phyloP scores from a whole-genome alignment of 805 yeast species.

The Tetrapisispora namnaoensis region DNA sequence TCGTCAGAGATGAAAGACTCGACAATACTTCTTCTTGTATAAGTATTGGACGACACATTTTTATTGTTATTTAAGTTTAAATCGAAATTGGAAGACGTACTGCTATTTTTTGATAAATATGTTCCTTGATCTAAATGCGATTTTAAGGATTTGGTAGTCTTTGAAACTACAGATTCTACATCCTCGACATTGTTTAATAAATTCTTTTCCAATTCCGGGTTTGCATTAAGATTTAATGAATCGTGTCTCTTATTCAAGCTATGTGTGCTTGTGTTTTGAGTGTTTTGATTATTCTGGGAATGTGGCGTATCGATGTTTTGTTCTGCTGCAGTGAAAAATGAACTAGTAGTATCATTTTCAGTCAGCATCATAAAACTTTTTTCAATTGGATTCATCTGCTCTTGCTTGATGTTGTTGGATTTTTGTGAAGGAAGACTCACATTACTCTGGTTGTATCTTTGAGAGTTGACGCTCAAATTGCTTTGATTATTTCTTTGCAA shows the following conservation, averaged over 20 bases:
- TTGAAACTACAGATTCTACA: neutral
- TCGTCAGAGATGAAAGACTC: neutral
- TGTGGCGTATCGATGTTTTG: neutral
- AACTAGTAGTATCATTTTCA: conserved; percentile 13
- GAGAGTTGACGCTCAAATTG: neutral
- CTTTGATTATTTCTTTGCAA: neutral
- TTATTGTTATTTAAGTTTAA: neutral
- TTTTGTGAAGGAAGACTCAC: neutral
- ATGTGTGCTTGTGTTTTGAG: neutral
- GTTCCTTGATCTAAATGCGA: neutral
- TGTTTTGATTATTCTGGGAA: neutral
- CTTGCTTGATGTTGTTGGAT: neutral
- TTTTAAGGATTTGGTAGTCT: neutral
- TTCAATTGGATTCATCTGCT: conserved; percentile 22
- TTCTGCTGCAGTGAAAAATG: conserved; percentile 1
- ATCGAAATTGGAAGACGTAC: neutral
- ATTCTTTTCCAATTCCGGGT: conserved; percentile 9
- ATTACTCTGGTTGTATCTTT: neutral
- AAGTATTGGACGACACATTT: neutral
- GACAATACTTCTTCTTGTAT: neutral
- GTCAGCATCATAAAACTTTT: conserved; percentile 26
- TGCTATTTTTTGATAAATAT: neutral
- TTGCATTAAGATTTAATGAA: conserved; percentile 15
- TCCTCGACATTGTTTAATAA: neutral
- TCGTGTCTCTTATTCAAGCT: conserved; percentile 3